Evolutionary conservation across 2,329 filamentous ascomycete species (phyloP), one percentile per base, ranked within the genome.

Genomic region (Penicillium sp.): DNA sequence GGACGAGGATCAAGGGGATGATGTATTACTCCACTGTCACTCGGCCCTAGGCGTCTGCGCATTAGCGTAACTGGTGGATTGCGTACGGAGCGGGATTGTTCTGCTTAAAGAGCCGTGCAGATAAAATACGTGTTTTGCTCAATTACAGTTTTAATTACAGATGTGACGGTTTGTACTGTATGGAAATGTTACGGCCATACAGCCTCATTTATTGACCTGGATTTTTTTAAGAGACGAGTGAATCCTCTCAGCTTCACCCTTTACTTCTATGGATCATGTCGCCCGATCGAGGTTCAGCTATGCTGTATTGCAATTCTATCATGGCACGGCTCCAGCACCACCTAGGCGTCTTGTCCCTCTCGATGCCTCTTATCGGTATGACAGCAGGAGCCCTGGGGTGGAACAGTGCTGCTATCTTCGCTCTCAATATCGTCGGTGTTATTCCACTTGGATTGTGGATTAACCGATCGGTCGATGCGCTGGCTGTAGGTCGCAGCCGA

Each of bases 341-440:
- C 27, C 41, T 52, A 1, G 40, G 34, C 13, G n/a, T 47, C 16
- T 86, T 94, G 76, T 94, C 94, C 65, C 68, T 92, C 23, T 74
- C 95, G n/a, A 76, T 94, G 18, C 55, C 93, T 13, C 83, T 86
- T 21, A 88, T 89, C 9, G 90, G 90, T 35, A 88, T 94, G 59
- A 86, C 81, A 2, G 73, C 91, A 47, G 82, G 87, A 64, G 89
- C 86, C 64, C 72, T 84, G 15, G 61, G 73, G 10, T 72, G 86
- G 54, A 77, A 80, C 65, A 75, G 77, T 6, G 78, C 85, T 47
- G 78, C 78, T 18, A 78, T 91, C 48, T 95, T 95, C 66, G 81
- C 89, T 48, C 80, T 95, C 75, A 95, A 95, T 75, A 95, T 95
- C 65, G 81, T 94, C 54, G 90, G 90, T 60, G 92, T 95, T 60